Conservation (phyloP, 805 yeast genomes). For the Wickerhamomyces subpelliculosus region DNA sequence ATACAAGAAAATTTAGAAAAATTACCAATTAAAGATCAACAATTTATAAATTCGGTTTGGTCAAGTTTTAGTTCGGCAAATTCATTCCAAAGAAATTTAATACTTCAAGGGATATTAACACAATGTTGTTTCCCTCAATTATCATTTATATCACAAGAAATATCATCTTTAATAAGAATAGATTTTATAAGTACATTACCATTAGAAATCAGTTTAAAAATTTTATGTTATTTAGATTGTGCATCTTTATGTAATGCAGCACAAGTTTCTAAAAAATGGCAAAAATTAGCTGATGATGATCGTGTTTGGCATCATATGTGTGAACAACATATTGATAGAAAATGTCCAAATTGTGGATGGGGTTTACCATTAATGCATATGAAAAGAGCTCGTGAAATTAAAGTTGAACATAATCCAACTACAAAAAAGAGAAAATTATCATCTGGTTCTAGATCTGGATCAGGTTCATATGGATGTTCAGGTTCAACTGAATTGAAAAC, state of each 20-base stretch:
- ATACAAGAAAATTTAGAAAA: constrained; percentile 52
- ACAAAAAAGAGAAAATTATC: constrained; percentile 22
- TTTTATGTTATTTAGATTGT: constrained; percentile 86
- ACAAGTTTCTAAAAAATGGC: constrained; percentile 85
- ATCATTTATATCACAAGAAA: constrained; percentile 76
- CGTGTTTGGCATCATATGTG: constrained; percentile 98
- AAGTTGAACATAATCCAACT: constrained; percentile 19
- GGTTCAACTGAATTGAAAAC: constrained; percentile 26
- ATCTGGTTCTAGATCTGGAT: constrained; percentile 5
- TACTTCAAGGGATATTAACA: constrained; percentile 73
- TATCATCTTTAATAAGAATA: constrained; percentile 71
- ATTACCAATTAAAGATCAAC: constrained; percentile 64
- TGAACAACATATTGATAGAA: constrained; percentile 94
- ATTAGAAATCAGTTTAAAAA: constrained; percentile 74
- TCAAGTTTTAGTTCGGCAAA: constrained; percentile 74
- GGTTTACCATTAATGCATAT: constrained; percentile 93
- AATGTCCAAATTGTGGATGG: constrained; percentile 99
- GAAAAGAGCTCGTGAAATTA: constrained; percentile 56
- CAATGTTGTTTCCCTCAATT: constrained; percentile 96
- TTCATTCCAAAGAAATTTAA: constrained; percentile 59
- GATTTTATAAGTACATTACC: constrained; percentile 87
- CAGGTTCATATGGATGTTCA: not conserved
- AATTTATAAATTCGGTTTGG: constrained; percentile 79
- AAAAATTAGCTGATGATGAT: constrained; percentile 87
- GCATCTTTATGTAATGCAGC: constrained; percentile 91